Evolutionary conservation across 2,329 filamentous ascomycete species (phyloP).

Genomic region (Alternaria sp.): DNA sequence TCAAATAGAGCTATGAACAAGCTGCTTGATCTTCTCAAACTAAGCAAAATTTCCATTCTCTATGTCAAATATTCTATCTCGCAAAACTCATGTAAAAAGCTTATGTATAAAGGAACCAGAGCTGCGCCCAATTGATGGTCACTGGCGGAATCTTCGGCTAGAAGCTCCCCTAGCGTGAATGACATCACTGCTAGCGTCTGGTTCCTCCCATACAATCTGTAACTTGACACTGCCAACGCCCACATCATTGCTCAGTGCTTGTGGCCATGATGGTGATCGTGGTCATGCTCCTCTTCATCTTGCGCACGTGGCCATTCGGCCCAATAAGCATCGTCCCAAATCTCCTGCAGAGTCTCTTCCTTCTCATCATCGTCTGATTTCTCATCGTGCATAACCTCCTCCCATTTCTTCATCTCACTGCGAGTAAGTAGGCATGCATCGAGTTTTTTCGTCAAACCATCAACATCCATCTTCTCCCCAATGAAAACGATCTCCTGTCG

Average conservation of each 20-base stretch:
- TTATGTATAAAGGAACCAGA: not conserved
- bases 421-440: slow-evolving; percentile 71
- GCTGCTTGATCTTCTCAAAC: not conserved
- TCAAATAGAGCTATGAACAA: not conserved
- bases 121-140: not conserved
- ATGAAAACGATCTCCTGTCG: slow-evolving; percentile 79
- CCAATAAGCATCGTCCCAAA: slow-evolving; percentile 71
- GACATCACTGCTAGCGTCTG: slow-evolving; percentile 1
- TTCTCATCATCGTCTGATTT: slow-evolving; percentile 50
- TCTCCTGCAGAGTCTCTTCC: slow-evolving; percentile 57
- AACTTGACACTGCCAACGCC: not conserved
- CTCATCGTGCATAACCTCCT: slow-evolving; percentile 49
- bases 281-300: slow-evolving; percentile 39
- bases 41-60: not conserved
- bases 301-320: slow-evolving; percentile 55
- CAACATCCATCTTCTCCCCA: slow-evolving; percentile 68
- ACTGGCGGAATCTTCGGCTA: not conserved
- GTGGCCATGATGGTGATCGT: slow-evolving; percentile 12
- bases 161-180: not conserved
- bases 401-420: slow-evolving; percentile 59
- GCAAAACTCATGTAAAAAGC: not conserved
- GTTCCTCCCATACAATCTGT: not conserved
- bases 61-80: not conserved
- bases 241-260: slow-evolving; percentile 2
- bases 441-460: slow-evolving; percentile 62